Evolutionary conservation across 257 asterid species (phyloP).

Genomic region (Gentiana macrophylla): DNA sequence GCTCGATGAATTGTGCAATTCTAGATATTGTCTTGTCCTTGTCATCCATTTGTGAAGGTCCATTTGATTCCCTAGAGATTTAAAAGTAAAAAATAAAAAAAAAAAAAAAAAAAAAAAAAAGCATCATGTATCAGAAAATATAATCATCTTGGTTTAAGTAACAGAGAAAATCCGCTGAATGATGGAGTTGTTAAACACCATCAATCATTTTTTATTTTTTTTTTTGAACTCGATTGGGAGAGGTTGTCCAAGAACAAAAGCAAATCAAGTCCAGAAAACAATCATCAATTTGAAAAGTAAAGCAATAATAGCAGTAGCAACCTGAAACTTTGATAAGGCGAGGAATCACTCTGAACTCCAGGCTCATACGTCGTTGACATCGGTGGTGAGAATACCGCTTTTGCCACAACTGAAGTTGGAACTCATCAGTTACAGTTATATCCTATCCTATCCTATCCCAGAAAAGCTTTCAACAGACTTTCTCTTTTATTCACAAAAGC

Average conservation of each 20-base stretch:
- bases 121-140: slow-evolving; percentile 1
- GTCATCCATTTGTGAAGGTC: slow-evolving; percentile 59
- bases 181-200: too few relatives aligned
- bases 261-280: not conserved
- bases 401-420: slow-evolving; percentile 30
- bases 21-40: slow-evolving; percentile 44
- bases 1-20: slow-evolving; percentile 72
- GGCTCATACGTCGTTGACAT: slow-evolving; percentile 50
- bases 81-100: not conserved
- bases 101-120: too few relatives aligned
- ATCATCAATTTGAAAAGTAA: slow-evolving; percentile 3
- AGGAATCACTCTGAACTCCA: slow-evolving; percentile 28
- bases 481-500: not conserved
- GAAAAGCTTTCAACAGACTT: not conserved
- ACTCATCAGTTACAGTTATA: slow-evolving; percentile 12
- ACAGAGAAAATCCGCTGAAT: not conserved
- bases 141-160: not conserved
- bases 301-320: slow-evolving; percentile 18
- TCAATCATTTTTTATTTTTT: not conserved
- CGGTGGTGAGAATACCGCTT: slow-evolving; percentile 31
- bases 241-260: not conserved
- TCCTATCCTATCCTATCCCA: not conserved
- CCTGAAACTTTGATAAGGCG: slow-evolving; percentile 36
- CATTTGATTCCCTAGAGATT: slow-evolving; percentile 59
- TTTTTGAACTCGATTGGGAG: too few relatives aligned